phyloP scores from a whole-genome alignment of 1,284 basidiomycete genomes.

The Sphagnurus paluster region DNA sequence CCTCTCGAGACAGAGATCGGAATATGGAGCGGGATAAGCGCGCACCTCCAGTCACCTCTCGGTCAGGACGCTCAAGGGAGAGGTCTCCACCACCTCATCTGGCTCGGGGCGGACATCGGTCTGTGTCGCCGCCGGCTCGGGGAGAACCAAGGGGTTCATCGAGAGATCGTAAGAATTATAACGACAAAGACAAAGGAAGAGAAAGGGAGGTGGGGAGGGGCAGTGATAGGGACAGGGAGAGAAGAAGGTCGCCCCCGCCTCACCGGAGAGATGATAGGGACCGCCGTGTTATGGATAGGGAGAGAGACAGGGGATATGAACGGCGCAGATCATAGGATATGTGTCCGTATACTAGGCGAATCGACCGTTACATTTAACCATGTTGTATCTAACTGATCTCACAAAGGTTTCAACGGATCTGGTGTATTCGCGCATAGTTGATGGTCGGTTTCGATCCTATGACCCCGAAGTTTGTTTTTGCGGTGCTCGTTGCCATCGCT shows the following conservation, averaged over 20 bases:
- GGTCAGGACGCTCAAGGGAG: conserved; percentile 20
- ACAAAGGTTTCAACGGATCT: too few relatives aligned
- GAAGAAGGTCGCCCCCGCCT: conserved; percentile 20
- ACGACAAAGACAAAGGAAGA: conserved; percentile 2
- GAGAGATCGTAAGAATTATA: conserved; percentile 10
- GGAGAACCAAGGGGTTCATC: conserved; percentile 21
- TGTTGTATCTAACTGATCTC: too few relatives aligned
- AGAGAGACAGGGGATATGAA: conserved; percentile 28
- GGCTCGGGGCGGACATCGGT: conserved; percentile 16
- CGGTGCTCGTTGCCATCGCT: too few relatives aligned
- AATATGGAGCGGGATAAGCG: background rate
- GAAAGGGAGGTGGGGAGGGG: conserved; percentile 10
- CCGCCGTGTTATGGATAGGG: conserved; percentile 16
- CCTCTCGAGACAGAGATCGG: conserved; percentile 1
- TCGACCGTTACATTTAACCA: too few relatives aligned
- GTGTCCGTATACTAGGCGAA: background rate
- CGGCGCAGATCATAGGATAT: conserved; percentile 21
- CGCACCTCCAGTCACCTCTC: background rate
- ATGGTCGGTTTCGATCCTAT: too few relatives aligned
- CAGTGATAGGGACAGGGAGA: conserved; percentile 12
- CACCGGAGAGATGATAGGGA: conserved; percentile 20
- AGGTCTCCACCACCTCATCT: conserved; percentile 28
- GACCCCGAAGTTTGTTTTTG: too few relatives aligned
- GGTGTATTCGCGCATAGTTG: too few relatives aligned
- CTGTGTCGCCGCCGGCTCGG: conserved; percentile 21